These are phyloP conservation scores for Camelina hispida DNA, from an alignment of 345 rosid genomes.

Conservation along the genomic window DNA sequence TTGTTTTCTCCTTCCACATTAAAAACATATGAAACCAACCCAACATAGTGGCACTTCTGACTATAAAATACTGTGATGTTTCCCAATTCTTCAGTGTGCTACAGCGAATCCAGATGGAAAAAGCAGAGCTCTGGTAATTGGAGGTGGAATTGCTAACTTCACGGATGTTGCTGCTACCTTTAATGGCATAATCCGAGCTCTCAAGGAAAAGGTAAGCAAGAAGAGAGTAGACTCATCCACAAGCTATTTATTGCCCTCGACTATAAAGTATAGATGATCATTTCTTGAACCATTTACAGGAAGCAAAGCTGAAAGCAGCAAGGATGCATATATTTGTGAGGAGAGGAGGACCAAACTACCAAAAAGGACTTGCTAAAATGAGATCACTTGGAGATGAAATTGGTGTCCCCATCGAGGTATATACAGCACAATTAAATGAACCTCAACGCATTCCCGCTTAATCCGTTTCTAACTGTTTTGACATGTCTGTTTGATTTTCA, in stretches of 20 bases:
- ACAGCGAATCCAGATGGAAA: slow-evolving; percentile 86
- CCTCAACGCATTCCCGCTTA: background rate
- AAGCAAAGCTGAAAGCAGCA: slow-evolving; percentile 47
- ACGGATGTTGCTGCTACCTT: slow-evolving; percentile 96
- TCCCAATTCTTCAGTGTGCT: slow-evolving; percentile 65
- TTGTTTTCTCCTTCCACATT: slow-evolving; percentile 1
- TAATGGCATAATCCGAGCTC: slow-evolving; percentile 86
- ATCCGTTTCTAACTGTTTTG: background rate
- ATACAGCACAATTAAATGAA: background rate
- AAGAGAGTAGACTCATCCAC: slow-evolving; percentile 76
- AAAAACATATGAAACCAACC: slow-evolving; percentile 15
- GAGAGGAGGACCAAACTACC: slow-evolving; percentile 99
- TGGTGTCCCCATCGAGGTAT: slow-evolving; percentile 92
- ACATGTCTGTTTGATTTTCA: slow-evolving; percentile 22
- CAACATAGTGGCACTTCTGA: slow-evolving; percentile 2
- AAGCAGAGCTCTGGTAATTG: slow-evolving; percentile 87
- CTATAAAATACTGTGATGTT: background rate
- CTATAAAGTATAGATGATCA: slow-evolving; percentile 63
- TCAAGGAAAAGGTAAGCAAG: slow-evolving; percentile 78
- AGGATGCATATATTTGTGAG: slow-evolving; percentile 47
- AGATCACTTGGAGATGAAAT: slow-evolving; percentile 84
- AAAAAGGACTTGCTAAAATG: slow-evolving; percentile 95
- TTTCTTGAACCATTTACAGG: slow-evolving; percentile 31
- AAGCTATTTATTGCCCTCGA: slow-evolving; percentile 61
- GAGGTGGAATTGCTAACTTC: slow-evolving; percentile 98